Conservation (phyloP, 257 asterid genomes). For the Nicotiana knightiana region DNA sequence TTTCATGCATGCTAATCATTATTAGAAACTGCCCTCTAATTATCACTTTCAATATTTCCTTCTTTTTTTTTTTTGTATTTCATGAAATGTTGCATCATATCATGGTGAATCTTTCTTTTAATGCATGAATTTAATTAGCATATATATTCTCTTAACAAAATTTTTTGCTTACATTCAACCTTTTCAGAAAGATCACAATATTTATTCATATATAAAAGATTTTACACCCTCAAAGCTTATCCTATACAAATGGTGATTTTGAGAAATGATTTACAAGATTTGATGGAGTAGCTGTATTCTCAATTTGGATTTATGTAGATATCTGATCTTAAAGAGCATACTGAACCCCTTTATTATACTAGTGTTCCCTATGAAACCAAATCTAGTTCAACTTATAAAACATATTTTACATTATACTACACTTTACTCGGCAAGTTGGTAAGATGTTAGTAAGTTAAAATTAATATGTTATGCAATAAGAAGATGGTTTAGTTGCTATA, state of each 20-base stretch:
- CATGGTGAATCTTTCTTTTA: not conserved
- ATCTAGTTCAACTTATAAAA: not conserved
- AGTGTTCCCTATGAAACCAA: not conserved
- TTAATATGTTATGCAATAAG: not conserved
- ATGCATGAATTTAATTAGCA: no score
- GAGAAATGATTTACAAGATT: not conserved
- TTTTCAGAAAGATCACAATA: not conserved
- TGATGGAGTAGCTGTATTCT: not conserved
- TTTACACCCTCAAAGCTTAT: not conserved
- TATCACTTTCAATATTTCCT: not conserved
- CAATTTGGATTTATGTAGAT: not conserved
- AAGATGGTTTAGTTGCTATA: not conserved
- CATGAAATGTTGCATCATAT: not conserved
- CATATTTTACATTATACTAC: not conserved
- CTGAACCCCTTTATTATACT: not conserved
- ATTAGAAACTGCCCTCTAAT: not conserved
- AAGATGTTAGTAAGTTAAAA: not conserved
- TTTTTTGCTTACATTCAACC: not conserved
- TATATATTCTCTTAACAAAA: not conserved
- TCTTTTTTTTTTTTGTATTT: no score
- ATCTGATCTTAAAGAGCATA: not conserved
- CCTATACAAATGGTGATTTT: not conserved
- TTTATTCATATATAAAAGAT: not conserved
- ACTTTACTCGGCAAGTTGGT: not conserved
- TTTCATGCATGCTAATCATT: no score